Percentiles rank a stretch among this genome's conserved stretches.
Conservation (phyloP, 2,329 filamentous ascomycete genomes). For the Colletotrichum shisoi region DNA sequence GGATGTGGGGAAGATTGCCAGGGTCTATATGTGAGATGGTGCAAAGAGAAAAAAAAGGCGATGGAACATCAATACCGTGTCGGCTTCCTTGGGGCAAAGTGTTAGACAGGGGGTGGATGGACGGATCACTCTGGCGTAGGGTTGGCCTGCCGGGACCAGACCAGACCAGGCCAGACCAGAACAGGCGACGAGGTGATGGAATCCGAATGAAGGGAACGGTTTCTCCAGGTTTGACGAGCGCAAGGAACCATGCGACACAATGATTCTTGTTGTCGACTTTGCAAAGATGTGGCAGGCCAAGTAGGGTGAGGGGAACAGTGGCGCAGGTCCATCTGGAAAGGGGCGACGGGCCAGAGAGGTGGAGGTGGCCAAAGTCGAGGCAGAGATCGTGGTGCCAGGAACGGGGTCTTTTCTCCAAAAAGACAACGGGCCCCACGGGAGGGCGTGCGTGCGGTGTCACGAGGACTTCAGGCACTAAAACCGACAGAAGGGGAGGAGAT, state of each 20-base stretch:
- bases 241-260: neutral
- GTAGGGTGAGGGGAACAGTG: constrained; percentile 6
- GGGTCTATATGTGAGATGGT: constrained; percentile 24
- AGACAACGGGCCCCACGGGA: neutral
- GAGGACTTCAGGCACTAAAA: constrained; percentile 4
- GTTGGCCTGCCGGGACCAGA: constrained; percentile 13
- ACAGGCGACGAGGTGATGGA: constrained; percentile 8
- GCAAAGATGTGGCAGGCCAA: neutral
- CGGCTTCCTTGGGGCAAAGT: constrained; percentile 18
- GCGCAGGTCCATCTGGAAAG: neutral
- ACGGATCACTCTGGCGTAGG: constrained; percentile 4
- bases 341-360: constrained; percentile 3
- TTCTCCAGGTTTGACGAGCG: constrained; percentile 8
- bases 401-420: neutral
- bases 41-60: constrained; percentile 8
- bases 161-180: constrained; percentile 4
- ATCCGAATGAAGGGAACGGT: neutral
- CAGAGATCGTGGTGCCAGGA: constrained; percentile 11
- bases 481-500: neutral
- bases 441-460: constrained; percentile 13
- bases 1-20: constrained; percentile 33
- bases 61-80: constrained; percentile 38
- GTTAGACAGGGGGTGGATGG: neutral
- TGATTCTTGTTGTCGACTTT: neutral
- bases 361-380: constrained; percentile 13